phyloP scores from a whole-genome alignment of 1,284 basidiomycete genomes.

The Lentinula novae-zelandiae region DNA sequence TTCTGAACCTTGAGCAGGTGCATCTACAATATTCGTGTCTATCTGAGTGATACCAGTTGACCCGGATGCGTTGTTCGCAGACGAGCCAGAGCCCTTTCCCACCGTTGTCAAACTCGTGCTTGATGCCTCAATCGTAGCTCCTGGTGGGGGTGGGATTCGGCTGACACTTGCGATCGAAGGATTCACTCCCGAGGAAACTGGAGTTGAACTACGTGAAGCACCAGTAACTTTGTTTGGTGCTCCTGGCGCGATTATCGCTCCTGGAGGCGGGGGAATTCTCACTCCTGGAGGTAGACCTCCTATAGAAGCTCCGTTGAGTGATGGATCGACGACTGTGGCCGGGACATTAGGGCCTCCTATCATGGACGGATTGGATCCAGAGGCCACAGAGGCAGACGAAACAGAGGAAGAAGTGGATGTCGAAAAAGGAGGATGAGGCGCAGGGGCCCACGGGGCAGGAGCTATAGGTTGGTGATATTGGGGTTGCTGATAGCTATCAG shows the following conservation, averaged over 20 bases:
- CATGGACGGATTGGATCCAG: not conserved
- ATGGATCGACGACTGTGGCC: not conserved
- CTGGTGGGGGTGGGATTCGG: conserved; percentile 4
- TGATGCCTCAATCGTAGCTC: not conserved
- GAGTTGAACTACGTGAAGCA: not conserved
- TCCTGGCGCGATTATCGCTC: conserved; percentile 8
- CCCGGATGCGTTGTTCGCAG: not conserved
- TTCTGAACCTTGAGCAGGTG: not conserved
- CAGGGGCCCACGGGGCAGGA: conserved; percentile 10
- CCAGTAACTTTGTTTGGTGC: not conserved
- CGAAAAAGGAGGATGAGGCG: not conserved
- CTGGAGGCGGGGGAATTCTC: conserved; percentile 13
- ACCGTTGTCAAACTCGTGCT: not conserved
- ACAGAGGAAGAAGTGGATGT: not conserved
- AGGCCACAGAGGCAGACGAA: not conserved
- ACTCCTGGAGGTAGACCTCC: conserved; percentile 6
- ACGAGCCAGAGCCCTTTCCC: not conserved
- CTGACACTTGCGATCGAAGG: not conserved
- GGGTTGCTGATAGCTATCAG: conserved; percentile 6
- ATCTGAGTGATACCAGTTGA: not conserved
- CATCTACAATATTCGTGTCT: not conserved
- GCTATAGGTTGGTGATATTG: conserved; percentile 9
- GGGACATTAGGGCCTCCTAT: not conserved
- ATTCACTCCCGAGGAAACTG: not conserved
- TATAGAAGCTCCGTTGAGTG: not conserved